Conservation (phyloP, 306 rosid species). For the Canavalia ensiformis region DNA sequence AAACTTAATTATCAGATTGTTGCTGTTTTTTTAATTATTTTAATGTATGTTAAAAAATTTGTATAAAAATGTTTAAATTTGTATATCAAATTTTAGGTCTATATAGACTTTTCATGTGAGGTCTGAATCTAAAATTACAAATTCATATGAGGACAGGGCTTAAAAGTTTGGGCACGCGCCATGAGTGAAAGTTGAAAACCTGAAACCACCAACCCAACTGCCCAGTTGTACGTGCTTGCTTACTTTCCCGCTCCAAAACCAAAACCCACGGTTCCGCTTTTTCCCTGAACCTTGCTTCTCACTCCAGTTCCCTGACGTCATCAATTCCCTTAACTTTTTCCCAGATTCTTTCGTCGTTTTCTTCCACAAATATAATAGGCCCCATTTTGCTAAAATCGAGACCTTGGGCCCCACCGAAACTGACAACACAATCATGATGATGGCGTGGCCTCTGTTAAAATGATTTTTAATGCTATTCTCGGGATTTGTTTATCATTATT, state of each 20-base stretch:
- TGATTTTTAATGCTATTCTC: neutral
- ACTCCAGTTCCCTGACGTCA: slow-evolving; percentile 56
- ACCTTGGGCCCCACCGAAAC: slow-evolving; percentile 46
- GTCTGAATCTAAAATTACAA: neutral
- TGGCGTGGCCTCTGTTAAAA: slow-evolving; percentile 42
- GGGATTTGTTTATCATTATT: slow-evolving; percentile 47
- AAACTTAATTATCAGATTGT: no score
- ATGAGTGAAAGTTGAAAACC: slow-evolving; percentile 11
- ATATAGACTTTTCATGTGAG: no score
- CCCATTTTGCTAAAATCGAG: slow-evolving; percentile 40
- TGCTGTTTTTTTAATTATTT: no score
- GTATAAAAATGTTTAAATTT: no score
- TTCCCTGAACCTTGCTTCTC: slow-evolving; percentile 61
- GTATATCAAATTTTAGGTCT: no score
- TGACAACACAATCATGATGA: slow-evolving; percentile 47
- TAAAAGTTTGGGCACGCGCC: slow-evolving; percentile 50
- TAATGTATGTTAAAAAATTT: no score
- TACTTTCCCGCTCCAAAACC: slow-evolving; percentile 49
- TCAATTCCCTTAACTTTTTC: slow-evolving; percentile 30
- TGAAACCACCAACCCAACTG: neutral
- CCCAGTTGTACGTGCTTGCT: slow-evolving; percentile 21
- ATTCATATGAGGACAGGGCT: neutral
- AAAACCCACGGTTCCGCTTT: slow-evolving; percentile 71
- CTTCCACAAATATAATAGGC: slow-evolving; percentile 10
- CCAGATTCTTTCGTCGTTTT: slow-evolving; percentile 73